Evolutionary conservation across 192 early-diverging fungal genomes (phyloP), one percentile per base, ranked within the genome.

Genomic region (Coemansia sp.): DNA sequence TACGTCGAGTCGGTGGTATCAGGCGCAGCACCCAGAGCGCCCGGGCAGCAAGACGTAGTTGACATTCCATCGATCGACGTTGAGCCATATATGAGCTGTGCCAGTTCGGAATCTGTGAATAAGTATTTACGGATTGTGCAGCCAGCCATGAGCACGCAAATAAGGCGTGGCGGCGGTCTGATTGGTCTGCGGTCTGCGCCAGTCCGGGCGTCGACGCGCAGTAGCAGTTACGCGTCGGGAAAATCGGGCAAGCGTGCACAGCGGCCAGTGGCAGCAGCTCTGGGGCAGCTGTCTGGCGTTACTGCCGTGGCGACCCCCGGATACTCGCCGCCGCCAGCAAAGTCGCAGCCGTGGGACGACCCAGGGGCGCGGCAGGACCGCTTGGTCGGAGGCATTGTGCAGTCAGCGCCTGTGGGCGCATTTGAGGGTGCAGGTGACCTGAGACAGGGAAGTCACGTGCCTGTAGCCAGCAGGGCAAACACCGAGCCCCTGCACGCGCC

Each of bases 241-340:
- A 68, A 68, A 49, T 14, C 40, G 26, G 54, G 52, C 15, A n/a
- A 25, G 47, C 66, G 42, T 18, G 51, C 58, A 10, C 44, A 50
- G 28, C 62, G 56, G 50, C 69, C 64, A 25, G 49, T 36, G 3
- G 56, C 75, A 17, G 60, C 56, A 31, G 48, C 48, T 17, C 5
- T 48, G 36, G 68, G 61, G 14, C 51, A 58, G 40, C 51, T 73
- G 25, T 73, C 71, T 1, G 76, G 76, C 8, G 56, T 56, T 5
- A 79, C 76, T 1, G 76, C 68, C 4, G 76, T 79, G 12, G 71
- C 62, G 7, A 70, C 76, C 17, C 76, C 76, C 52, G 67, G 70
- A 47, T 57, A 73, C 10, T 79, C 67, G 38, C 70, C 76, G 10
- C 38, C 34, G 26, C 52, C 36, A 21, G 48, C 48, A 42, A 42